These are phyloP conservation scores for Beauveria scarabaeidicola DNA, from an alignment of 2,329 filamentous ascomycete species.

Conservation along the genomic window DNA sequence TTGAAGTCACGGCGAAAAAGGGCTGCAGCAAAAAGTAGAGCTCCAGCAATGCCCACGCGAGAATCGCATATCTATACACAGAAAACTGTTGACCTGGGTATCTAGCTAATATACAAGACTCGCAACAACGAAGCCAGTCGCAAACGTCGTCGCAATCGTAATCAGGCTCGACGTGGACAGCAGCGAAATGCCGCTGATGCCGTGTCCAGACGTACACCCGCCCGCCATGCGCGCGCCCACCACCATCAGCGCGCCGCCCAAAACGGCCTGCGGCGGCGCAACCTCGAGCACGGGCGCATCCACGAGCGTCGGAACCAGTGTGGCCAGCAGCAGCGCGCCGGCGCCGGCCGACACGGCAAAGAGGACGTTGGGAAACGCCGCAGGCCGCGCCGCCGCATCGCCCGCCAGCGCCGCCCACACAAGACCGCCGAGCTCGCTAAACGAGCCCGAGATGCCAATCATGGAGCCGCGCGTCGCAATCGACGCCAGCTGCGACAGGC, in stretches of 20 bases:
- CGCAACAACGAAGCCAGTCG: slow-evolving; percentile 30
- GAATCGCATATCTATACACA: too few relatives aligned
- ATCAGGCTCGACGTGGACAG: slow-evolving; percentile 54
- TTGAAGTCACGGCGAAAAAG: slow-evolving; percentile 33
- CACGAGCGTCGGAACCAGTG: slow-evolving; percentile 23
- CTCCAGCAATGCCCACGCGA: neutral
- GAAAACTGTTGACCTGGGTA: neutral
- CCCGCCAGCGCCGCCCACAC: slow-evolving; percentile 36
- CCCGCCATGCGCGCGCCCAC: slow-evolving; percentile 54
- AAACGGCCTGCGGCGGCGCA: slow-evolving; percentile 30
- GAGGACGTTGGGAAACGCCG: slow-evolving; percentile 34
- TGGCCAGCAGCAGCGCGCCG: slow-evolving; percentile 35
- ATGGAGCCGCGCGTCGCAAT: slow-evolving; percentile 43
- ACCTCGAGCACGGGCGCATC: slow-evolving; percentile 21
- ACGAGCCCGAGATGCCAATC: slow-evolving; percentile 53
- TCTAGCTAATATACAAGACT: slow-evolving; percentile 15
- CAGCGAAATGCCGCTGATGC: slow-evolving; percentile 58
- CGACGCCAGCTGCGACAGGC: slow-evolving; percentile 48
- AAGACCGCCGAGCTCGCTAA: slow-evolving; percentile 50
- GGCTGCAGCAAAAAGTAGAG: slow-evolving; percentile 11
- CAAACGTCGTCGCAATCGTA: slow-evolving; percentile 51
- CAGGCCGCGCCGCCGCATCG: slow-evolving; percentile 10
- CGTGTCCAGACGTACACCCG: slow-evolving; percentile 62
- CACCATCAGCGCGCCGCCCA: slow-evolving; percentile 49
- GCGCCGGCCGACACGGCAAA: slow-evolving; percentile 44